Evolutionary conservation across 768 basidiomycete genomes (phyloP), one percentile per base, ranked within the genome.

Genomic region (Leccinum disarticulatum): DNA sequence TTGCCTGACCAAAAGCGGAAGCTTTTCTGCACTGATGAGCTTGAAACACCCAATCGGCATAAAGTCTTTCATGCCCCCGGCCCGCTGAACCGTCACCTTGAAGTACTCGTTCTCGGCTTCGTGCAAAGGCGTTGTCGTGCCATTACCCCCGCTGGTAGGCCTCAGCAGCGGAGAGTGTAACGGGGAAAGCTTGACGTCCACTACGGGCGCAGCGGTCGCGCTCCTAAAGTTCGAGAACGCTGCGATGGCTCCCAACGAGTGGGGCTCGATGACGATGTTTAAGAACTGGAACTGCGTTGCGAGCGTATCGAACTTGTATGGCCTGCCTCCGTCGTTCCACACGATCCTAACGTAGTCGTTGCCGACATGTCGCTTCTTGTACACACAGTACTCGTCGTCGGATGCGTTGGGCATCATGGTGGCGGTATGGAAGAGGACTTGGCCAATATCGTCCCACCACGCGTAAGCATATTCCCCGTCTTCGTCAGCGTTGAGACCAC

Each of bases 361-460:
- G 36, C 97, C 97, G 56, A 99, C 94, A 71, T 97, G 93, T 38
- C 89, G 81, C 73, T 98, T 98, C 80, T 99, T 99, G 79, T 87
- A 82, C 62, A 83, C 87, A 65, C 83, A 87, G 52, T 84, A 81
- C 2, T 85, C 84, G 72, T 94, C 92, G 56, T 86, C 74, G 8
- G 75, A 63, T 50, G 79, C 80, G 56, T 87, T 90, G 4, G 97
- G 97, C 96, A 98, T 98, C 80, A 99, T 87, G 2, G 97, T 98
- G 9, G 96, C 91, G 3, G 94, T 90, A 74, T 98, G 97, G 72
- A 91, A 99, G 56, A 98, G 81, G 61, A 97, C 86, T 70, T 98
- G 95, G 4, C 90, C 87, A 53, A 98, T 95, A 68, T 98, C 95
- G 72, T 98, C 95, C 93, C 95, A 97, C 95, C 96, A 99, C 0